Conservation (phyloP, 495 filamentous ascomycete species). For the Xylona heveae region DNA sequence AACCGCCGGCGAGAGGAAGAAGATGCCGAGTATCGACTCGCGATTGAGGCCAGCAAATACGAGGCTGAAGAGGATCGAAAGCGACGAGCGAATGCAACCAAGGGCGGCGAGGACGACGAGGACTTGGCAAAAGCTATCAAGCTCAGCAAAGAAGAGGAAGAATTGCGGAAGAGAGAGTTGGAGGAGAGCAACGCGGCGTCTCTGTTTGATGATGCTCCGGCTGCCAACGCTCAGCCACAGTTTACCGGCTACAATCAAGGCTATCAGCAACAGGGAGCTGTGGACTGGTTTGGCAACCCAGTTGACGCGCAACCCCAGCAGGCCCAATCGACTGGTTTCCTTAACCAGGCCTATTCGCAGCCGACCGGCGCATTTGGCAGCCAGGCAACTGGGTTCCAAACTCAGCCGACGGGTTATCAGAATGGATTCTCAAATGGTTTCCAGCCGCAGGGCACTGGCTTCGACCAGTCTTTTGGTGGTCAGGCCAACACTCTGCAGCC, state of each 20-base stretch:
- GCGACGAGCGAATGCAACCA: constrained; percentile 34
- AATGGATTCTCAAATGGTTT: constrained; percentile 27
- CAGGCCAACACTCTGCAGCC: constrained; percentile 32
- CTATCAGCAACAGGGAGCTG: constrained; percentile 85
- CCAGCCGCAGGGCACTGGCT: constrained; percentile 37
- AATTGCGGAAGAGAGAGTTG: constrained; percentile 64
- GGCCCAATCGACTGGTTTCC: constrained; percentile 60
- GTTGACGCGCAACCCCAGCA: constrained; percentile 48
- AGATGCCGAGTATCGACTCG: constrained; percentile 78
- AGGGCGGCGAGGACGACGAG: constrained; percentile 40
- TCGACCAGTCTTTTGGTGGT: constrained; percentile 13
- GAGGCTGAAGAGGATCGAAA: constrained; percentile 79
- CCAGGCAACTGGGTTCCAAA: constrained; percentile 41
- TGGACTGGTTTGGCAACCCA: constrained; percentile 94
- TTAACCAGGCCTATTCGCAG: constrained; percentile 65
- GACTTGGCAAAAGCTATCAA: constrained; percentile 91
- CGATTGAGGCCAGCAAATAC: constrained; percentile 87
- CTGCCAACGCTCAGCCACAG: constrained; percentile 39
- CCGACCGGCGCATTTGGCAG: no score
- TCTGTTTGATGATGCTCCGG: constrained; percentile 69
- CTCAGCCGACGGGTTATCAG: constrained; percentile 40
- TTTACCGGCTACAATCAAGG: constrained; percentile 83
- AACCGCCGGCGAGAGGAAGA: constrained; percentile 45
- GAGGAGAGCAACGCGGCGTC: constrained; percentile 75
- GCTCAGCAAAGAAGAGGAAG: constrained; percentile 88